Evolutionary conservation across 2,329 filamentous ascomycete species (phyloP).

Genomic region (Trichoderma lentiforme): DNA sequence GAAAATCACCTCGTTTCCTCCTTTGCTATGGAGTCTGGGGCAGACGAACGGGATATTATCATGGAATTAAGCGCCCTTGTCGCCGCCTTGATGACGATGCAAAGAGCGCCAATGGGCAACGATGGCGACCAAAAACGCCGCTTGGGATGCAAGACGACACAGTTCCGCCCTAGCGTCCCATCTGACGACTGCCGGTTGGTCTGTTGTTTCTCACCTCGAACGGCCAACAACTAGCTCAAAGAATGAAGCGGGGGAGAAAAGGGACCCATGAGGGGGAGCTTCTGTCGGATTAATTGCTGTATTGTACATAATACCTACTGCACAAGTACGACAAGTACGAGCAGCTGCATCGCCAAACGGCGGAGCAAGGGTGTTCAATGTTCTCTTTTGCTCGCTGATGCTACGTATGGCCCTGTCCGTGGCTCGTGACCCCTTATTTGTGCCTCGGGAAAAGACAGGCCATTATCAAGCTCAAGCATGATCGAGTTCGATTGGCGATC

Average conservation of each 20-base stretch:
- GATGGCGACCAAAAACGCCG: background rate
- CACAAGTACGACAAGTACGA: background rate
- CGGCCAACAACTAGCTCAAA: background rate
- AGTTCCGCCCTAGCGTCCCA: background rate
- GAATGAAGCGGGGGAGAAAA: background rate
- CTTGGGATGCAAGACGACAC: background rate
- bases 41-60: background rate
- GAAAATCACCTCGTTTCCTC: background rate
- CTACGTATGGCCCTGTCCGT: background rate
- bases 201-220: background rate
- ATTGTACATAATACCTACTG: background rate
- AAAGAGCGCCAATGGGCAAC: background rate
- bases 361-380: background rate
- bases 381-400: background rate
- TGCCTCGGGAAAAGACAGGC: background rate
- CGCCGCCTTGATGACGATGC: background rate
- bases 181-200: background rate
- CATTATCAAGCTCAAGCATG: background rate
- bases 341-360: background rate
- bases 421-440: slow-evolving; percentile 6
- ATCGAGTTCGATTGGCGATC: background rate
- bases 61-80: background rate
- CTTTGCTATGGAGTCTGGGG: background rate
- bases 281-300: background rate
- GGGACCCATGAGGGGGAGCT: background rate